Conservation (phyloP, 495 filamentous ascomycete species). For the Amphirosellinia nigrospora region DNA sequence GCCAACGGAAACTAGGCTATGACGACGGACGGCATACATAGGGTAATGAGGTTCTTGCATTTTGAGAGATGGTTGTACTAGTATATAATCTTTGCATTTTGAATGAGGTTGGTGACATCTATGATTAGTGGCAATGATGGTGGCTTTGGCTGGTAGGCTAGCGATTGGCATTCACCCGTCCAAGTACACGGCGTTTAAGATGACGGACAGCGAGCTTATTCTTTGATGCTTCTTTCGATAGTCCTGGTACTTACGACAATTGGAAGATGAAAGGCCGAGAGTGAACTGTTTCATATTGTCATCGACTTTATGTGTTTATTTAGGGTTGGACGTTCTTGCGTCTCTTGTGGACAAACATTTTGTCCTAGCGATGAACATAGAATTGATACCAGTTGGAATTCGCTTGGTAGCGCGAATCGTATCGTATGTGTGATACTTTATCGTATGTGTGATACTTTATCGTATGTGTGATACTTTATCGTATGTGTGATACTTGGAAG, state of each 20-base stretch:
- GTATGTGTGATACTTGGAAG: neutral
- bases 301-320: neutral
- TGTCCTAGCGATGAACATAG: neutral
- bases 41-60: neutral
- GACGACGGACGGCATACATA: neutral
- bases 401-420: neutral
- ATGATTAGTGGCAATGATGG: neutral
- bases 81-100: constrained; percentile 20
- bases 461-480: too few species aligned
- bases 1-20: constrained; percentile 9
- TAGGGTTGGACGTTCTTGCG: neutral
- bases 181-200: neutral
- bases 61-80: neutral
- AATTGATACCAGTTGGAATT: neutral
- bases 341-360: too few species aligned
- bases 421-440: neutral
- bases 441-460: too few species aligned
- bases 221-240: constrained; percentile 8
- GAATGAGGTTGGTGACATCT: neutral
- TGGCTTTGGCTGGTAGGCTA: neutral
- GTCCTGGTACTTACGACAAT: neutral
- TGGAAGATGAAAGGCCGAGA: neutral
- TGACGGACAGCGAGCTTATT: neutral
- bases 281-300: neutral
- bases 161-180: neutral